Base-by-base conservation (phyloP, 345 rosid genomes). In the Citrus reticulata region DNA sequence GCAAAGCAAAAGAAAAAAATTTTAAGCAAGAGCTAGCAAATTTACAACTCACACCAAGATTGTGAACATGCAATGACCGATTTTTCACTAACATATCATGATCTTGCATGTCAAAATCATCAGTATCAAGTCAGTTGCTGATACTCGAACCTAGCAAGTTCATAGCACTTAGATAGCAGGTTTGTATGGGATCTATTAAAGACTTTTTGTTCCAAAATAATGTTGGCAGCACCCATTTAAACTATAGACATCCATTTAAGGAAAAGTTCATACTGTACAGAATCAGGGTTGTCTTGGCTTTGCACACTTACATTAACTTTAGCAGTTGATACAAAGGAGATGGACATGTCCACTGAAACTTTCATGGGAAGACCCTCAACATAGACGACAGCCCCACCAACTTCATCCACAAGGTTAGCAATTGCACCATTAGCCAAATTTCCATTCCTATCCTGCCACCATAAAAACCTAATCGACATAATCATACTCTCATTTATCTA, bases 311-410 rank as follows among this genome's bases (percentile, higher is more conserved):
- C 96, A 79, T 86, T 79, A 39, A 87, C 80, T 86, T 87, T 92
- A 35, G 97, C 94, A 70, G 81, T 67, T n/a, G 88, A 89, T 25
- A 94, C 91, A 77, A 91, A 89, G 0, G 94, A 89, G 59, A 96
- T 93, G 1, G 94, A 89, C 97, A 96, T 94, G 84, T 93, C 95
- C 34, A 94, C 99, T 0, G 99, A 94, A 51, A 96, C 95, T 46
- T 79, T 81, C 86, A 90, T 84, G 1, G 95, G 95, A 51, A 88
- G 83, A 74, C 94, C 94, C 74, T 89, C 91, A 0, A 84, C 89
- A 13, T 86, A 79, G 57, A 89, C 86, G 74, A 88, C 91, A 20
- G 95, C 85, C 37, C 89, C 90, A 51, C 98, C 99, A 57, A 93
- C 89, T 57, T 96, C 99, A 77, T 94, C 99, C 40, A 96, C 92